Conservation (phyloP, 495 filamentous ascomycete genomes). For the Trichoderma parareesei region DNA sequence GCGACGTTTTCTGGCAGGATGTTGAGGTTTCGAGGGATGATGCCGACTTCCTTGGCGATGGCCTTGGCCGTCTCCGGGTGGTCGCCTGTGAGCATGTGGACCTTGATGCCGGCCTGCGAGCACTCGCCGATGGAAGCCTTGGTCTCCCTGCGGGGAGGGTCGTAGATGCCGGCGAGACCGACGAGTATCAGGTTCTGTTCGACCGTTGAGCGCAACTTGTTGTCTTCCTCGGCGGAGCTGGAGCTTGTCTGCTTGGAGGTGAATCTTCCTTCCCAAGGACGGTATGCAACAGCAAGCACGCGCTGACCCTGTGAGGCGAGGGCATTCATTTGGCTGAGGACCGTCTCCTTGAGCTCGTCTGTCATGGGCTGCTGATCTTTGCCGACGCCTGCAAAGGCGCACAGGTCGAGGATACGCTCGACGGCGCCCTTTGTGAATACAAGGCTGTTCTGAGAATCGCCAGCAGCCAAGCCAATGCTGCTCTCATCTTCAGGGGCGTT, state of each 20-base stretch:
- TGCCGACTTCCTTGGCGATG: slow-evolving; percentile 70
- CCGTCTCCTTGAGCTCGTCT: slow-evolving; percentile 48
- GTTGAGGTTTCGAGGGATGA: slow-evolving; percentile 52
- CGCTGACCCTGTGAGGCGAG: slow-evolving; percentile 71
- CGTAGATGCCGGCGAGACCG: slow-evolving; percentile 68
- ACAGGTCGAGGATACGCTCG: slow-evolving; percentile 67
- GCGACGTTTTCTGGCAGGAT: slow-evolving; percentile 46
- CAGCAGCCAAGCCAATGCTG: slow-evolving; percentile 11
- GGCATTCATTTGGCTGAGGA: slow-evolving; percentile 56
- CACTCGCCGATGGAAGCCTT: slow-evolving; percentile 57
- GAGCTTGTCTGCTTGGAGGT: slow-evolving; percentile 8
- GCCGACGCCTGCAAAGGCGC: slow-evolving; percentile 49
- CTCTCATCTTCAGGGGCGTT: slow-evolving; percentile 18
- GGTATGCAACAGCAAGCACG: slow-evolving; percentile 67
- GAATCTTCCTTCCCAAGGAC: slow-evolving; percentile 16
- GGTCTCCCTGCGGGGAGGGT: slow-evolving; percentile 64
- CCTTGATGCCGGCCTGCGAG: slow-evolving; percentile 60
- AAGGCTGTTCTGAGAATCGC: slow-evolving; percentile 29
- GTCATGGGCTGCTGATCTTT: slow-evolving; percentile 45
- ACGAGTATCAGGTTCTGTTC: slow-evolving; percentile 52
- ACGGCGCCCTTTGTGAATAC: slow-evolving; percentile 78
- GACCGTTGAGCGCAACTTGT: slow-evolving; percentile 33
- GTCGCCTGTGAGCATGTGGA: slow-evolving; percentile 78
- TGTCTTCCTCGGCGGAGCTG: slow-evolving; percentile 16
- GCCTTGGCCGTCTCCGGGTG: slow-evolving; percentile 67